phyloP scores from a whole-genome alignment of 768 basidiomycete species.

The Royoungia palumana region DNA sequence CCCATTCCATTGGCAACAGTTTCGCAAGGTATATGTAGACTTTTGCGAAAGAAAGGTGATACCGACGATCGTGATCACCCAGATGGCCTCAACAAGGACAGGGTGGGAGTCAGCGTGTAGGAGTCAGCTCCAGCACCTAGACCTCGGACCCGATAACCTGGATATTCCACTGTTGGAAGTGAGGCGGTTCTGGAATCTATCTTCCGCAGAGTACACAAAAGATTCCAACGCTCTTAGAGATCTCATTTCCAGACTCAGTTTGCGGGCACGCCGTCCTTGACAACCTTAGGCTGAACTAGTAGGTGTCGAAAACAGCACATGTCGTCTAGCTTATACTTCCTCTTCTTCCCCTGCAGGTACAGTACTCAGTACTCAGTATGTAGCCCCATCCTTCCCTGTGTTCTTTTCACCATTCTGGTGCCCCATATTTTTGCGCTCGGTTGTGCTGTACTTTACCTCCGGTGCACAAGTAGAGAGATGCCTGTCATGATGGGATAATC shows the following conservation, averaged over 20 bases:
- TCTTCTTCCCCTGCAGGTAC: neutral
- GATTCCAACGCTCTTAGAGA: neutral
- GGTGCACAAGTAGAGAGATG: no score
- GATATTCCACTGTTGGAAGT: neutral
- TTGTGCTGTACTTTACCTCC: no score
- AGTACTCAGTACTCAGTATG: no score
- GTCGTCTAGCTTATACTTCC: neutral
- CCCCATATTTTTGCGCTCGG: no score
- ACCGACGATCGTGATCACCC: constrained; percentile 22
- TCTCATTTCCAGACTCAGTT: constrained; percentile 3
- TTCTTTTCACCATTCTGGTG: no score
- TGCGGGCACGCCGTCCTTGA: neutral
- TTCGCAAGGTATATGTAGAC: constrained; percentile 22
- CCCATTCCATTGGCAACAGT: constrained; percentile 16
- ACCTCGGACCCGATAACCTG: no score
- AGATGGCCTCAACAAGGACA: constrained; percentile 1
- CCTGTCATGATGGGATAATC: no score
- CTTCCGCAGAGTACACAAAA: neutral
- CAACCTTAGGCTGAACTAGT: no score
- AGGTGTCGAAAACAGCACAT: neutral
- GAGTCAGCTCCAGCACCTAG: neutral
- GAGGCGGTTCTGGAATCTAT: neutral
- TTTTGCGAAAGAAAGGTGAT: constrained; percentile 20
- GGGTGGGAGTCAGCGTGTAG: constrained; percentile 16
- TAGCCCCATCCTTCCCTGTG: no score